phyloP scores from a whole-genome alignment of 352 stramenopile species.

The Globisporangium recalcitrans region DNA sequence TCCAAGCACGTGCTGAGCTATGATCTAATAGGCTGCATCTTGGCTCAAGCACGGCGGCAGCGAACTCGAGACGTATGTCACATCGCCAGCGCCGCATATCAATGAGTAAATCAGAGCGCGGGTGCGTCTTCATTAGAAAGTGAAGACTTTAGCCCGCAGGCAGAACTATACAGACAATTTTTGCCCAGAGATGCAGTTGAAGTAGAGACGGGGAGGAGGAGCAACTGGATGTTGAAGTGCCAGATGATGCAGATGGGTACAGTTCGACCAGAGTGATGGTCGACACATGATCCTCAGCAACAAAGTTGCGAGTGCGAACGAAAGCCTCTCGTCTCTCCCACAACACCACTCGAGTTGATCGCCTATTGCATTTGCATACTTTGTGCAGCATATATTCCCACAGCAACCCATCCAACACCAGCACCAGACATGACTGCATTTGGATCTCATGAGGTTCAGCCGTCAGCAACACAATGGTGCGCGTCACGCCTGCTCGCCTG shows the following conservation, averaged over 20 bases:
- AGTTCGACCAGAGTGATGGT: background rate
- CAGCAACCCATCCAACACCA: background rate
- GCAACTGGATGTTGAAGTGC: slow-evolving; percentile 8
- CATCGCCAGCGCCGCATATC: background rate
- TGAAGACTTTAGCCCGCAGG: too few species aligned
- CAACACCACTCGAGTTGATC: too few species aligned
- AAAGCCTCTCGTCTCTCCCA: background rate
- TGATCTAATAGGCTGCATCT: background rate
- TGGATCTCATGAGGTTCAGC: background rate
- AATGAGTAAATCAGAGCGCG: background rate
- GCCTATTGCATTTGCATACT: too few species aligned
- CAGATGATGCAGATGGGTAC: slow-evolving; percentile 3
- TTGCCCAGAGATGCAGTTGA: background rate
- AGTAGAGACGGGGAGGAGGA: background rate
- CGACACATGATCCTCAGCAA: background rate
- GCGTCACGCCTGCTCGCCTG: background rate
- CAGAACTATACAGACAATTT: too few species aligned
- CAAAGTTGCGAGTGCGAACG: background rate
- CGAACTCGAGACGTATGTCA: too few species aligned
- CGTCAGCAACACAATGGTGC: background rate
- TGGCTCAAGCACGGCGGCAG: background rate
- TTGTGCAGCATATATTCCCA: too few species aligned
- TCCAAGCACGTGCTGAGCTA: background rate
- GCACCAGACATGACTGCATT: background rate
- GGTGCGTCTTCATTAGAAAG: background rate